phyloP scores from a whole-genome alignment of 805 yeast species.

The Pichia kluyveri region DNA sequence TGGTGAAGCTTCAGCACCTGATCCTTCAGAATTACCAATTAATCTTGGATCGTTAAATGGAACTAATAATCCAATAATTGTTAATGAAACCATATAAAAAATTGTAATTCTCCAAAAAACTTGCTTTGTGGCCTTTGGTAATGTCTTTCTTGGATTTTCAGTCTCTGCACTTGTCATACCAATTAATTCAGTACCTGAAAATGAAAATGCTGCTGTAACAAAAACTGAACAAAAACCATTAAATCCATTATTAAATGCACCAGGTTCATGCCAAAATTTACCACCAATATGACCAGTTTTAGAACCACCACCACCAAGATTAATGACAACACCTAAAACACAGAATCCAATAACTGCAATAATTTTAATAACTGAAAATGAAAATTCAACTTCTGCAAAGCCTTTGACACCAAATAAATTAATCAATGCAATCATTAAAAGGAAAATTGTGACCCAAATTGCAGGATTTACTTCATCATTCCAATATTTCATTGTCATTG shows the following conservation, averaged over 20 bases:
- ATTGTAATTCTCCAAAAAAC: slow-evolving; percentile 50
- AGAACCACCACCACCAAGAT: slow-evolving; percentile 54
- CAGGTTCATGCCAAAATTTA: slow-evolving; percentile 50
- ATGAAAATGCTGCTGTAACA: slow-evolving; percentile 49
- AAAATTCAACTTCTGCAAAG: slow-evolving; percentile 56
- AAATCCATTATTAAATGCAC: slow-evolving; percentile 38
- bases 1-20: slow-evolving; percentile 50
- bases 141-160: slow-evolving; percentile 43
- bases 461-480: slow-evolving; percentile 35
- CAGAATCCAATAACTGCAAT: slow-evolving; percentile 47
- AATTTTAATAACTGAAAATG: slow-evolving; percentile 42
- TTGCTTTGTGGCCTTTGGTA: slow-evolving; percentile 53
- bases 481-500: slow-evolving; percentile 40
- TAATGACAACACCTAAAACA: slow-evolving; percentile 40
- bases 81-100: slow-evolving; percentile 42
- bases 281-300: slow-evolving; percentile 47
- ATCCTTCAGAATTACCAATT: slow-evolving; percentile 36
- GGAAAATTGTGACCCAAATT: slow-evolving; percentile 45
- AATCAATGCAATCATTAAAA: slow-evolving; percentile 34
- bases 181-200: slow-evolving; percentile 54
- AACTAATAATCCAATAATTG: slow-evolving; percentile 46
- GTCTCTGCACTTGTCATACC: slow-evolving; percentile 58
- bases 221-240: slow-evolving; percentile 53
- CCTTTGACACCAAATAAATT: slow-evolving; percentile 52
- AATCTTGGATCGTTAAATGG: slow-evolving; percentile 43